These are phyloP conservation scores for Obelidium mucronatum DNA, from an alignment of 192 early-diverging fungal species.

Conservation along the genomic window DNA sequence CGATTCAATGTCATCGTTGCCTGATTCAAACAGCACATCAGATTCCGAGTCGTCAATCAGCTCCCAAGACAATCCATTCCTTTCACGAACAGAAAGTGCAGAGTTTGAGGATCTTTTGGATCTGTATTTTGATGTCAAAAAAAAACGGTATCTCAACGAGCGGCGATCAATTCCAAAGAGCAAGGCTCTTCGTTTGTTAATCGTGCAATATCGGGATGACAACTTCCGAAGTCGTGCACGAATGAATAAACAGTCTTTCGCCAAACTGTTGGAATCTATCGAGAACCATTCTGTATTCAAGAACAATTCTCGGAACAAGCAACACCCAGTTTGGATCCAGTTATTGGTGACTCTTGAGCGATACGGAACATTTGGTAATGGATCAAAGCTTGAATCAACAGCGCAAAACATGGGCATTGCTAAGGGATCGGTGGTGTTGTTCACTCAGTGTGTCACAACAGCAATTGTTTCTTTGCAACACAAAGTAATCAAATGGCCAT, in stretches of 20 bases:
- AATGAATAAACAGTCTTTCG: background rate
- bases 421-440: slow-evolving; percentile 4
- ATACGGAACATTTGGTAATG: slow-evolving; percentile 2
- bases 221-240: background rate
- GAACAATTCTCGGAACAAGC: slow-evolving; percentile 15
- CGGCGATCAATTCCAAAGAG: background rate
- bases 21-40: background rate
- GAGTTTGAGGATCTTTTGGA: background rate
- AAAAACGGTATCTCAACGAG: background rate
- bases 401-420: slow-evolving; percentile 12
- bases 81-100: background rate
- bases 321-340: slow-evolving; percentile 22
- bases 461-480: background rate
- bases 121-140: background rate
- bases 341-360: background rate
- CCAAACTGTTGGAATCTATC: slow-evolving; percentile 9
- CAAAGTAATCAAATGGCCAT: slow-evolving; percentile 5
- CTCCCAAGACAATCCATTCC: background rate
- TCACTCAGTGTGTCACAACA: background rate
- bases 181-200: background rate
- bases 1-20: background rate
- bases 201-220: background rate
- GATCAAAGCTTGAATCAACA: background rate
- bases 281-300: slow-evolving; percentile 16
- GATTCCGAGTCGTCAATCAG: background rate